Conservation (phyloP, 495 filamentous ascomycete species). For the Patellaria atrata region DNA sequence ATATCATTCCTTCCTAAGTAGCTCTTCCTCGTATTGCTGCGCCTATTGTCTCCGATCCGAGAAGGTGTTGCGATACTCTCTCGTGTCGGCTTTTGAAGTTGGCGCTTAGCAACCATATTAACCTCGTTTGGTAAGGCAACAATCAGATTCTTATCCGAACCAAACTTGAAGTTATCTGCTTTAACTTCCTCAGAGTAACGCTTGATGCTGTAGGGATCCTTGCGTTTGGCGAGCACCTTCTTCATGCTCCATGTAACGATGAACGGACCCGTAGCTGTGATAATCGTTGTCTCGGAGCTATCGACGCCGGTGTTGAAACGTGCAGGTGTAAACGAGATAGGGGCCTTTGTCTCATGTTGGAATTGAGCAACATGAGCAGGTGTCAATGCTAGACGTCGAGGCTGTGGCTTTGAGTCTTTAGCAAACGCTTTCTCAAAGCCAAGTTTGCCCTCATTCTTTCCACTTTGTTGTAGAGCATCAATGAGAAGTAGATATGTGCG, state of each 20-base stretch:
- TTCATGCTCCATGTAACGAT: constrained; percentile 93
- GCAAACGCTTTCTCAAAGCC: constrained; percentile 90
- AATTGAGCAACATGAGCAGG: constrained; percentile 92
- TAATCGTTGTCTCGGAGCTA: constrained; percentile 70
- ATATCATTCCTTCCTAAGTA: constrained; percentile 59
- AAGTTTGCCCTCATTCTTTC: constrained; percentile 94
- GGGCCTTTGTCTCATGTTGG: constrained; percentile 79
- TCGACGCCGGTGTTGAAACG: constrained; percentile 88
- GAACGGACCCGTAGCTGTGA: constrained; percentile 94
- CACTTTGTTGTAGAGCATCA: constrained; percentile 76
- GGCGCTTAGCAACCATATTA: constrained; percentile 82
- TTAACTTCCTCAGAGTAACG: constrained; percentile 89
- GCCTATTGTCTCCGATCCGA: constrained; percentile 34
- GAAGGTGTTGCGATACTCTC: constrained; percentile 71
- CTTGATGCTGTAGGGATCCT: constrained; percentile 90
- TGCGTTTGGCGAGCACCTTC: constrained; percentile 62
- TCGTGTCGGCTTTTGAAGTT: constrained; percentile 73
- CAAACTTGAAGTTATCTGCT: constrained; percentile 98
- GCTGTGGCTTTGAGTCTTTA: constrained; percentile 85
- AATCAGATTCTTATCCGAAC: constrained; percentile 93
- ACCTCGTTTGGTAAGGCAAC: constrained; percentile 94
- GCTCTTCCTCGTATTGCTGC: constrained; percentile 33
- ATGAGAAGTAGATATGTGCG: constrained; percentile 89
- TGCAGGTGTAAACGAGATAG: constrained; percentile 75
- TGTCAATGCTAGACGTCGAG: constrained; percentile 72